Conservation (phyloP, 2,329 filamentous ascomycete species). For the Monilinia vaccinii-corymbosi region DNA sequence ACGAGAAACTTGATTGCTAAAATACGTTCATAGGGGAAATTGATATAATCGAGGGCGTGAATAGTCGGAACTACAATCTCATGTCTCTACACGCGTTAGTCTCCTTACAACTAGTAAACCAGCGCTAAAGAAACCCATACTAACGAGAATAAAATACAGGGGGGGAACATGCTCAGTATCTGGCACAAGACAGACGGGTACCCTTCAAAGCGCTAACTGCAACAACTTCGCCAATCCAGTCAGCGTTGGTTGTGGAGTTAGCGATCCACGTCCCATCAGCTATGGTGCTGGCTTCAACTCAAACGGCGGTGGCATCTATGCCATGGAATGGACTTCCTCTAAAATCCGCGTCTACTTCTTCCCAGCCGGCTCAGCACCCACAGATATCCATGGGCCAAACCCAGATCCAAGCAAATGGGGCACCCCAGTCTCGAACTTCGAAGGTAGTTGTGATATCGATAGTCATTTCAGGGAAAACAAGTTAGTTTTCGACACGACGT, state of each 20-base stretch:
- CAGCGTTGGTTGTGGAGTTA: constrained; percentile 17
- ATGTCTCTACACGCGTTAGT: constrained; percentile 7
- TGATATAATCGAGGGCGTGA: constrained; percentile 5
- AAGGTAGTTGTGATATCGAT: constrained; percentile 61
- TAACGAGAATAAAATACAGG: background rate
- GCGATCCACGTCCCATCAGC: constrained; percentile 13
- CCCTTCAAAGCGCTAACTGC: constrained; percentile 1
- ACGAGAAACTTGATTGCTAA: background rate
- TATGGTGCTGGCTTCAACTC: constrained; percentile 59
- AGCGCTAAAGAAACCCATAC: background rate
- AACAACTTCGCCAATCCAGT: background rate
- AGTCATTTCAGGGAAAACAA: constrained; percentile 61
- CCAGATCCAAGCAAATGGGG: constrained; percentile 63
- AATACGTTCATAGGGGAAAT: background rate
- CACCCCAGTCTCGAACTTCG: constrained; percentile 49
- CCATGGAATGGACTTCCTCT: constrained; percentile 56
- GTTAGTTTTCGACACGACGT: constrained; percentile 72
- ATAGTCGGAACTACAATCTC: background rate
- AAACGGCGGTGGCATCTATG: constrained; percentile 55
- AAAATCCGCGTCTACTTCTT: constrained; percentile 57
- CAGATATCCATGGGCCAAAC: constrained; percentile 47
- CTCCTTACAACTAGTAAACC: background rate
- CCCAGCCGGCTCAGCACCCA: constrained; percentile 60
- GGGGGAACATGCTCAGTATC: background rate
- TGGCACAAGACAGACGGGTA: background rate